phyloP scores from a whole-genome alignment of 116 monocot genomes.

The Zostera marina region DNA sequence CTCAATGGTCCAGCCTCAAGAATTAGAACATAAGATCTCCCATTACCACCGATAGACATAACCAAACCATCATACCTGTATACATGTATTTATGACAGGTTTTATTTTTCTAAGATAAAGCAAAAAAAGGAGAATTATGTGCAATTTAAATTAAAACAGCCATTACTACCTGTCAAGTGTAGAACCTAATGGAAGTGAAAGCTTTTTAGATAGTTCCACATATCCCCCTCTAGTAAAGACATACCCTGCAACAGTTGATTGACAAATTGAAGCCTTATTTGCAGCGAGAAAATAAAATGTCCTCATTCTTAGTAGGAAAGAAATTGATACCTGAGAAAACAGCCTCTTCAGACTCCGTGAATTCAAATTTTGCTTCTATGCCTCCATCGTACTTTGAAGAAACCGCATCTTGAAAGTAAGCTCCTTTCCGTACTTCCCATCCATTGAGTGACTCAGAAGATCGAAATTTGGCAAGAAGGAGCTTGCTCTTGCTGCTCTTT shows the following conservation, averaged over 20 bases:
- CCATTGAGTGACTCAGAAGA: slow-evolving; percentile 50
- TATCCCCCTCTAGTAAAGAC: slow-evolving; percentile 94
- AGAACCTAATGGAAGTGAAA: slow-evolving; percentile 82
- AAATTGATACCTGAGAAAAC: slow-evolving; percentile 60
- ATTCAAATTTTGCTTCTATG: slow-evolving; percentile 86
- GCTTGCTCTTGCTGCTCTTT: slow-evolving; percentile 97
- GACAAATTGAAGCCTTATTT: not conserved
- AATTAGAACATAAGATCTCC: slow-evolving; percentile 86
- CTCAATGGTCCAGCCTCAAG: slow-evolving; percentile 85
- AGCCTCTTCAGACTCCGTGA: slow-evolving; percentile 51
- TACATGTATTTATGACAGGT: not conserved
- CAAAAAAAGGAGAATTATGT: not conserved
- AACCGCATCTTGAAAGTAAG: slow-evolving; percentile 71
- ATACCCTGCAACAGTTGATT: slow-evolving; percentile 39
- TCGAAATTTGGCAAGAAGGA: slow-evolving; percentile 84
- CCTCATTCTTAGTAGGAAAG: not conserved
- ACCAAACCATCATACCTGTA: slow-evolving; percentile 80
- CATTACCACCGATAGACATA: slow-evolving; percentile 95
- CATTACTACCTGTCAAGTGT: slow-evolving; percentile 93
- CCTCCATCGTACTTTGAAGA: slow-evolving; percentile 77
- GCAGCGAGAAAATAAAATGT: not conserved
- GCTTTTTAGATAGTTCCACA: slow-evolving; percentile 74
- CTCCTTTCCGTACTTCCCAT: slow-evolving; percentile 78
- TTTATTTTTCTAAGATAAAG: not conserved
- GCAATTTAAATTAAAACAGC: not conserved